phyloP scores from a whole-genome alignment of 1,139 yeast species.

The Saccharomyces hybrid region DNA sequence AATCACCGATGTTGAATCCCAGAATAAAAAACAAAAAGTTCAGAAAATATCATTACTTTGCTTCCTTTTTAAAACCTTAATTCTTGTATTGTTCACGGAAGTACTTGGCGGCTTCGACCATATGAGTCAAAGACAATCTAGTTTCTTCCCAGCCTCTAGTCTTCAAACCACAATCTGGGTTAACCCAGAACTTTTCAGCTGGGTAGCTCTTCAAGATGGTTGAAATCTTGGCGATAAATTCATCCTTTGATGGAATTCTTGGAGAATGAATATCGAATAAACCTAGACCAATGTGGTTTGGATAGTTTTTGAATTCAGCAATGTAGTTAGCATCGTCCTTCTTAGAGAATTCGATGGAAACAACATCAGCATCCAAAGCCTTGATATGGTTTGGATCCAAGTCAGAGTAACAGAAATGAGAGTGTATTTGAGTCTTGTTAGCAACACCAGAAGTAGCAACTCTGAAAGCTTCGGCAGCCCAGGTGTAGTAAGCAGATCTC shows the following conservation, averaged over 20 bases:
- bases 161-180: constrained; percentile 99
- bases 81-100: constrained; percentile 61
- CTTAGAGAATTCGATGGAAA: constrained; percentile 98
- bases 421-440: constrained; percentile 95
- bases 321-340: constrained; percentile 98
- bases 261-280: constrained; percentile 98
- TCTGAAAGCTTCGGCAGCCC: constrained; percentile 99
- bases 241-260: constrained; percentile 96
- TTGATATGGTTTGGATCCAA: constrained; percentile 98
- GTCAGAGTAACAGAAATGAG: constrained; percentile 99
- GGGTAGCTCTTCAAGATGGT: constrained; percentile 96
- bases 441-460: constrained; percentile 97
- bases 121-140: constrained; percentile 80
- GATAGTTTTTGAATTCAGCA: constrained; percentile 94
- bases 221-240: constrained; percentile 86
- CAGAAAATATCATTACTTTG: constrained; percentile 2
- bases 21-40: constrained; percentile 5
- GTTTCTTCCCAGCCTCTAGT: constrained; percentile 95
- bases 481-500: constrained; percentile 90
- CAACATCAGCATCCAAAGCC: constrained; percentile 99
- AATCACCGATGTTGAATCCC: constrained; percentile 26
- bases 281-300: constrained; percentile 99
- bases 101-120: constrained; percentile 98
- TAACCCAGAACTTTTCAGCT: constrained; percentile 97
- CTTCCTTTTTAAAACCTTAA: constrained; percentile 9